phyloP scores from a whole-genome alignment of 768 basidiomycete species.

The Leccinum variicolor region DNA sequence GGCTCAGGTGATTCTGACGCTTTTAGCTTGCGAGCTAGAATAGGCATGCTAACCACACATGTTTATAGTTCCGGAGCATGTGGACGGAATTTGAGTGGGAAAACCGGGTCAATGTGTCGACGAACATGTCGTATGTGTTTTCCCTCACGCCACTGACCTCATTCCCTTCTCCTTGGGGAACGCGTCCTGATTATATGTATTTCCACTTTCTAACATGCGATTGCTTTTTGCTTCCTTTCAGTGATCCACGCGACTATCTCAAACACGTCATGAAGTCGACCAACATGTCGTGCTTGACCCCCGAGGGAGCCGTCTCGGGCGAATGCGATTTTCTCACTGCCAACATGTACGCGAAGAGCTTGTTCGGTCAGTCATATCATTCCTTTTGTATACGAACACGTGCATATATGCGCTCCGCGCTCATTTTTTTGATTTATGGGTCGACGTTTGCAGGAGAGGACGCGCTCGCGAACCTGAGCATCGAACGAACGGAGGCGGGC shows the following conservation, averaged over 20 bases:
- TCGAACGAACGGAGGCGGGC: slow-evolving; percentile 82
- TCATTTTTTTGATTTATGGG: neutral
- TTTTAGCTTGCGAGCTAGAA: neutral
- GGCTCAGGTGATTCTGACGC: slow-evolving; percentile 58
- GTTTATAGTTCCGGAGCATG: slow-evolving; percentile 84
- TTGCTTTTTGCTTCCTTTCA: slow-evolving; percentile 22
- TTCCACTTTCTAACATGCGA: neutral
- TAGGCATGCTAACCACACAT: slow-evolving; percentile 1
- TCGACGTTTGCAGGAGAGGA: slow-evolving; percentile 68
- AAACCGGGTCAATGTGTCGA: slow-evolving; percentile 94
- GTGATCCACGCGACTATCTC: slow-evolving; percentile 86
- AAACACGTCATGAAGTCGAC: slow-evolving; percentile 95
- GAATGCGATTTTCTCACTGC: slow-evolving; percentile 97
- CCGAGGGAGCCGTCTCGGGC: slow-evolving; percentile 81
- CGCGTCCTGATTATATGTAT: neutral
- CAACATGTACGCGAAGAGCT: slow-evolving; percentile 92
- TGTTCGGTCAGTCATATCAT: slow-evolving; percentile 69
- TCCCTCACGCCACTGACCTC: neutral
- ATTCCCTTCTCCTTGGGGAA: neutral
- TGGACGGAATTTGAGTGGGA: slow-evolving; percentile 99
- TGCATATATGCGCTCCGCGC: too few species aligned
- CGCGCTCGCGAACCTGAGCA: slow-evolving; percentile 89
- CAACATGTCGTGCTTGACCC: slow-evolving; percentile 97
- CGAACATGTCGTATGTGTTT: slow-evolving; percentile 66
- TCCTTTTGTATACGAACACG: neutral